phyloP scores from a whole-genome alignment of 1,139 yeast genomes.

The Candida pseudoviswanathii region DNA sequence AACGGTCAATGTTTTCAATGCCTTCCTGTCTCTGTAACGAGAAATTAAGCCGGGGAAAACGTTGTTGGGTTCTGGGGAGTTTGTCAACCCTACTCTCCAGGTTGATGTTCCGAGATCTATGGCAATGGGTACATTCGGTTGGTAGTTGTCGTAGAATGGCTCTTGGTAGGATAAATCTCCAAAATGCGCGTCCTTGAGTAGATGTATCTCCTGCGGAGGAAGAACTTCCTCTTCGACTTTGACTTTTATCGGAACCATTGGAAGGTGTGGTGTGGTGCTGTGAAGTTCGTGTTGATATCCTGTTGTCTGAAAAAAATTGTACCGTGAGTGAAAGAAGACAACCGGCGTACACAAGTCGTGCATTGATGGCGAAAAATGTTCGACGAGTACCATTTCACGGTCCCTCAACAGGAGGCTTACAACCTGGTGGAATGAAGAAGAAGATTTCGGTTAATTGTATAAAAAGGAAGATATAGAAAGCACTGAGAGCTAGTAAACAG shows the following conservation, averaged over 20 bases:
- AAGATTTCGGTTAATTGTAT: too few species aligned
- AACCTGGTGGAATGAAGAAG: too few species aligned
- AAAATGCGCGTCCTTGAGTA: slow-evolving; percentile 46
- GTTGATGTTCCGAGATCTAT: slow-evolving; percentile 75
- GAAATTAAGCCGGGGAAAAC: slow-evolving; percentile 72
- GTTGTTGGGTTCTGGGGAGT: slow-evolving; percentile 55
- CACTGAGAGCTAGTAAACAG: too few species aligned
- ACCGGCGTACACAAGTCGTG: too few species aligned
- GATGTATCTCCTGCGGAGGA: slow-evolving; percentile 55
- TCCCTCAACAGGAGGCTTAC: too few species aligned
- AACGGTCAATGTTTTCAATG: slow-evolving; percentile 63
- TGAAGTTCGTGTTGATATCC: background rate
- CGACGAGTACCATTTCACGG: too few species aligned
- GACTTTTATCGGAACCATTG: slow-evolving; percentile 24
- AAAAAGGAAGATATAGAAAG: too few species aligned
- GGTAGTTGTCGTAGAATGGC: slow-evolving; percentile 56
- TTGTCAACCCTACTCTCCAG: slow-evolving; percentile 73
- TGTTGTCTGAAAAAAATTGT: background rate
- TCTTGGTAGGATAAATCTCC: slow-evolving; percentile 31
- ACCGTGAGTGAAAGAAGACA: background rate
- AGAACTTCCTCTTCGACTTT: slow-evolving; percentile 27
- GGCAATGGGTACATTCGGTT: slow-evolving; percentile 69
- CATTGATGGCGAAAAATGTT: too few species aligned
- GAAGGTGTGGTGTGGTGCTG: background rate
- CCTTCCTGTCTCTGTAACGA: slow-evolving; percentile 75